Percentiles rank a stretch among this genome's conserved stretches.
Evolutionary conservation across 2,329 filamentous ascomycete genomes (phyloP).

Genomic region (Aureobasidium uvarum): DNA sequence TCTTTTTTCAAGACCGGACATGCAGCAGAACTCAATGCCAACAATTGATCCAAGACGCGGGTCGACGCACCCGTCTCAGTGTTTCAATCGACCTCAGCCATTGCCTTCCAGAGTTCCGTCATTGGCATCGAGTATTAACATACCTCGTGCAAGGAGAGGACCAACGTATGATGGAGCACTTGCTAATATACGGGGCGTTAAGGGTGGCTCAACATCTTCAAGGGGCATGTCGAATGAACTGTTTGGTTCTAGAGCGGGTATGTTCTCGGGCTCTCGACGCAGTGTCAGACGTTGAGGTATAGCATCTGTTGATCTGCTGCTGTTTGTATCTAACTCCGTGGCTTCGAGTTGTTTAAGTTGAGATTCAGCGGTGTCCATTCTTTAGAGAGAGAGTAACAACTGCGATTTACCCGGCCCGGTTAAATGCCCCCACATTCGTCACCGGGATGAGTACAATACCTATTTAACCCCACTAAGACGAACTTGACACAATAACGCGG

Average conservation of each 20-base stretch:
- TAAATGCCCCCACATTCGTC: conserved; percentile 9
- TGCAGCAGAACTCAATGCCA: not conserved
- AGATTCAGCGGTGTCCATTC: not conserved
- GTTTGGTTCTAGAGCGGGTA: conserved; percentile 3
- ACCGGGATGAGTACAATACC: not conserved
- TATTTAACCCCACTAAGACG: conserved; percentile 3
- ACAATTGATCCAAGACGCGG: not conserved
- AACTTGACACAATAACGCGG: not conserved
- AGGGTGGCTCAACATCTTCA: conserved; percentile 27
- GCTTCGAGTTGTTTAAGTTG: not conserved
- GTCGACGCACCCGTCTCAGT: not conserved
- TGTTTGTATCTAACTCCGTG: not conserved
- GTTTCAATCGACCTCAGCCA: conserved; percentile 28
- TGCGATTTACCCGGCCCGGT: conserved; percentile 5
- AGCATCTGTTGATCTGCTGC: not conserved
- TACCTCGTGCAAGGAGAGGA: not conserved
- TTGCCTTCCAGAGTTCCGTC: conserved; percentile 24
- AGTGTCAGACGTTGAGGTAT: conserved; percentile 31
- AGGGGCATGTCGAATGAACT: not conserved
- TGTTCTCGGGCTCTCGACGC: conserved; percentile 28
- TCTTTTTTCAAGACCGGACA: conserved; percentile 24
- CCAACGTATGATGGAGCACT: conserved; percentile 8
- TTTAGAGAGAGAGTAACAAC: not conserved
- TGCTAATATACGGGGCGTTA: conserved; percentile 33
- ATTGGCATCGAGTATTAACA: conserved; percentile 16